Percentiles rank a stretch among this genome's conserved stretches.
These are phyloP conservation scores for Amanita jacksonii DNA, from an alignment of 768 basidiomycete genomes.

Conservation along the genomic window DNA sequence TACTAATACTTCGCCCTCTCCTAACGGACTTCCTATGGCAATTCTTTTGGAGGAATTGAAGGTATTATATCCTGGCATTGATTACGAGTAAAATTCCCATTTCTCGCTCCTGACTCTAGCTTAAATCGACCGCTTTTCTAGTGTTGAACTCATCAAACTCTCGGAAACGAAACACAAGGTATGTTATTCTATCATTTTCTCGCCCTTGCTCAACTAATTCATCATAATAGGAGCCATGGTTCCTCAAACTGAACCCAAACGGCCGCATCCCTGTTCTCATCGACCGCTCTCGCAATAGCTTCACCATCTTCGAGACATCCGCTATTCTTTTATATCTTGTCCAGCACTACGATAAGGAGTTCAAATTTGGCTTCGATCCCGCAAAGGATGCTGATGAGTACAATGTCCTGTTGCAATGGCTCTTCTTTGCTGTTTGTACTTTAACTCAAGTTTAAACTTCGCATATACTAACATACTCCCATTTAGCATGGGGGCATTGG, in stretches of 20 bases:
- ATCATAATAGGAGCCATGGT: conserved; percentile 50
- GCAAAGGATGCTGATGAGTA: conserved; percentile 45
- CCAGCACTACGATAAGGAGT: conserved; percentile 71
- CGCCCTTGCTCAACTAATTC: not conserved
- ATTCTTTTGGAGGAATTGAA: conserved; percentile 50
- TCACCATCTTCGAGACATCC: conserved; percentile 65
- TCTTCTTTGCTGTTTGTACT: conserved; percentile 63
- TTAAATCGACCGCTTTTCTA: conserved; percentile 15
- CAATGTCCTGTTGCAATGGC: conserved; percentile 75
- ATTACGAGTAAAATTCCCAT: conserved; percentile 35
- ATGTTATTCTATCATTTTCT: not conserved
- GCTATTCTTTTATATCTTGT: conserved; percentile 77
- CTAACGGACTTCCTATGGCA: conserved; percentile 39
- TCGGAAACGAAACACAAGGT: conserved; percentile 29
- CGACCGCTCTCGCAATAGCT: conserved; percentile 53
- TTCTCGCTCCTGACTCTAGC: not conserved
- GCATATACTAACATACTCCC: not conserved
- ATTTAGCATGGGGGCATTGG: conserved; percentile 71
- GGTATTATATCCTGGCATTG: conserved; percentile 34
- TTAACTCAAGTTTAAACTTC: not conserved
- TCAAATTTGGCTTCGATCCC: conserved; percentile 57
- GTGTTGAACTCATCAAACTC: conserved; percentile 47
- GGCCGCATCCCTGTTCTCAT: conserved; percentile 62
- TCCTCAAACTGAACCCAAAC: conserved; percentile 65
- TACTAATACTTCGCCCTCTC: conserved; percentile 33